Conservation (phyloP, 1,139 yeast genomes). For the Yueomyces sp. region DNA sequence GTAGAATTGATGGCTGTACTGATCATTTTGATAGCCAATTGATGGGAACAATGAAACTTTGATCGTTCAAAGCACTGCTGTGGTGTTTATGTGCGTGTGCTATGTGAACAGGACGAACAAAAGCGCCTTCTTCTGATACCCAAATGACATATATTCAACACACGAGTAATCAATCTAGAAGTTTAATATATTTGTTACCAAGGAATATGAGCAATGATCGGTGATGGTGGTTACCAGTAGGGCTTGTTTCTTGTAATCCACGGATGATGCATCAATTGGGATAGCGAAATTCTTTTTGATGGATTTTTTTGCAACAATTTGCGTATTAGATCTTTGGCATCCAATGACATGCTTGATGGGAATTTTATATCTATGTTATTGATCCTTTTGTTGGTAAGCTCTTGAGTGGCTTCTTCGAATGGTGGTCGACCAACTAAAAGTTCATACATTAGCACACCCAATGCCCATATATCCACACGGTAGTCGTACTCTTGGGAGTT, state of each 20-base stretch:
- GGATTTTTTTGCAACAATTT: slow-evolving; percentile 54
- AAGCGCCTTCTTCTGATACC: too few relatives aligned
- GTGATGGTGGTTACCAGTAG: slow-evolving; percentile 26
- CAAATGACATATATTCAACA: too few relatives aligned
- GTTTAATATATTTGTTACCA: too few relatives aligned
- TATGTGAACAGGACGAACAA: too few relatives aligned
- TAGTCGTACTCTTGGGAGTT: slow-evolving; percentile 70
- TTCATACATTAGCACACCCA: slow-evolving; percentile 81
- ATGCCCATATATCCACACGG: slow-evolving; percentile 83
- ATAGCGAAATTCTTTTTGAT: slow-evolving; percentile 44
- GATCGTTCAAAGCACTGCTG: too few relatives aligned
- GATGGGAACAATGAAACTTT: too few relatives aligned
- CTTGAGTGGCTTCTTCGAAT: slow-evolving; percentile 66
- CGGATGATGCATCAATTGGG: slow-evolving; percentile 59
- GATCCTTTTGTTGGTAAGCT: slow-evolving; percentile 68
- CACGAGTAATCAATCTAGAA: too few relatives aligned
- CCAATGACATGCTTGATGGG: slow-evolving; percentile 56
- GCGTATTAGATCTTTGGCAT: slow-evolving; percentile 66
- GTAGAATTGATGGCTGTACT: too few relatives aligned
- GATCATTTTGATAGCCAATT: too few relatives aligned
- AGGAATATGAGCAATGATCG: too few relatives aligned
- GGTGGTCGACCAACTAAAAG: slow-evolving; percentile 84
- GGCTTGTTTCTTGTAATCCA: slow-evolving; percentile 65
- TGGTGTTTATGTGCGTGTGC: too few relatives aligned
- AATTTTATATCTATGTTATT: slow-evolving; percentile 62